A percentile compares a stretch with the other conserved stretches of the same genome.
These are phyloP conservation scores for Barnettozyma pratensis DNA, from an alignment of 805 yeast genomes.

Conservation along the genomic window DNA sequence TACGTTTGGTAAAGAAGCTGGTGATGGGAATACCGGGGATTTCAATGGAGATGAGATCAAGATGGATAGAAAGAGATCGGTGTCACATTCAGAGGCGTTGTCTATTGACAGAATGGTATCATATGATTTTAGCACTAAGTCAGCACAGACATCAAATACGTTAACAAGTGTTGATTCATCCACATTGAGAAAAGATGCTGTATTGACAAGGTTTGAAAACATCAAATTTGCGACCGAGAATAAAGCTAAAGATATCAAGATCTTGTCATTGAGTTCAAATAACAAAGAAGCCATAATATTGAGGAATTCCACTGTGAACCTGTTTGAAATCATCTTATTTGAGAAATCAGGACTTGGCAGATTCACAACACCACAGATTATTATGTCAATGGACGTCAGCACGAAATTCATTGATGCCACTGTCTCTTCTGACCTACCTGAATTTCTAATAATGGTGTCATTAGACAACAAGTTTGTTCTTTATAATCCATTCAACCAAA, in stretches of 20 bases:
- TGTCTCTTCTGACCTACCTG: conserved; percentile 31
- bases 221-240: conserved; percentile 29
- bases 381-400: conserved; percentile 27
- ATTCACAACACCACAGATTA: conserved; percentile 30
- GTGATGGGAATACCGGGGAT: neutral
- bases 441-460: conserved; percentile 40
- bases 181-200: conserved; percentile 56
- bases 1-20: conserved; percentile 1
- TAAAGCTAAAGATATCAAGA: conserved; percentile 28
- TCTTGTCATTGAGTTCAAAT: conserved; percentile 37
- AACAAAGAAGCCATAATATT: conserved; percentile 61
- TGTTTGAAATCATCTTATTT: conserved; percentile 48
- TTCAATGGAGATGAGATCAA: conserved; percentile 9
- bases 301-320: conserved; percentile 36
- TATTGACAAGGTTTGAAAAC: conserved; percentile 56
- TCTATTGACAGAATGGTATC: conserved; percentile 43
- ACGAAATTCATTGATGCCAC: conserved; percentile 35
- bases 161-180: conserved; percentile 32
- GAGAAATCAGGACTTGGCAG: conserved; percentile 27
- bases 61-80: conserved; percentile 26
- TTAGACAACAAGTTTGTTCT: conserved; percentile 33
- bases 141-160: conserved; percentile 38
- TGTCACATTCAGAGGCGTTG: conserved; percentile 35
- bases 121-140: conserved; percentile 35
- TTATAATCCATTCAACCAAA: conserved; percentile 53